Evolutionary conservation across 495 filamentous ascomycete genomes (phyloP).

Genomic region (Talaromyces borbonicus): DNA sequence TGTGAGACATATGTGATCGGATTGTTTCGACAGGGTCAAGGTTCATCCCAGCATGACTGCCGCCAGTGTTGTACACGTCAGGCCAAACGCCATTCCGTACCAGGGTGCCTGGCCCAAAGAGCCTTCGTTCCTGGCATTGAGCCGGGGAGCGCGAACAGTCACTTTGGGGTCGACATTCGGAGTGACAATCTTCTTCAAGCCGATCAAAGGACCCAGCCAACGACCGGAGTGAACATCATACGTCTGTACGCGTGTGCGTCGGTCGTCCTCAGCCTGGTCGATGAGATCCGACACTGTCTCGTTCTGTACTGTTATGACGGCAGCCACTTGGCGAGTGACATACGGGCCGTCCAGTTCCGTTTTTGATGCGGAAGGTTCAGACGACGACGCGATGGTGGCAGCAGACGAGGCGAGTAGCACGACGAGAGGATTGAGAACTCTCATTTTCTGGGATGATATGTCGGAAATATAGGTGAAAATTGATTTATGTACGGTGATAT

Average conservation of each 20-base stretch:
- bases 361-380: neutral
- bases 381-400: conserved; percentile 1
- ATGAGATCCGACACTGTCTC: neutral
- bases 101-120: conserved; percentile 37
- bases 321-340: neutral
- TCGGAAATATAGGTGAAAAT: too few species aligned
- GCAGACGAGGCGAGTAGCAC: conserved; percentile 5
- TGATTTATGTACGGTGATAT: too few species aligned
- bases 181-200: conserved; percentile 16
- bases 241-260: neutral
- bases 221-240: neutral
- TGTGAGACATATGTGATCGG: neutral
- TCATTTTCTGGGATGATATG: conserved; percentile 7
- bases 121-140: conserved; percentile 31
- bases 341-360: neutral
- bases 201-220: conserved; percentile 4
- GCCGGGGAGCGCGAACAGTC: conserved; percentile 5
- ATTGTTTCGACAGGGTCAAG: neutral
- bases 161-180: neutral
- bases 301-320: neutral
- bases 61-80: conserved; percentile 34
- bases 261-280: neutral
- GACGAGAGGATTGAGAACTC: neutral
- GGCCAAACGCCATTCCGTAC: conserved; percentile 40
- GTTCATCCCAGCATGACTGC: conserved; percentile 35